Conservation (phyloP, 129 eudicot species). For the Tagetes erecta region DNA sequence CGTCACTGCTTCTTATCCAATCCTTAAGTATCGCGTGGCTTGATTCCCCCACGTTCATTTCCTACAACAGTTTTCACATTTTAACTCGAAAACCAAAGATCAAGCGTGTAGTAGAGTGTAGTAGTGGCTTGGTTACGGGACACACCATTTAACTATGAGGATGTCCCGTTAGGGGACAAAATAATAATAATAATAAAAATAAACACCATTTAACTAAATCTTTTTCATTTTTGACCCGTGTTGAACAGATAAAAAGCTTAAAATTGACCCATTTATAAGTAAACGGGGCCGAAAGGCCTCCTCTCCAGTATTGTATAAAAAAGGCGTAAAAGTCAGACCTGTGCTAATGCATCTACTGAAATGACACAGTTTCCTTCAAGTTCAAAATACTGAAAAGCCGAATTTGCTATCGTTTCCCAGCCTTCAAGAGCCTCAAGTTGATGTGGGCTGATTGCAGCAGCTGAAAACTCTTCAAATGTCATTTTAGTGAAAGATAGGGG, state of each 20-base stretch:
- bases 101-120: neutral
- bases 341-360: conserved; percentile 75
- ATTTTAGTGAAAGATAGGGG: conserved; percentile 61
- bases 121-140: neutral
- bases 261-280: neutral
- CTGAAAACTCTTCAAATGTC: conserved; percentile 92
- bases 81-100: neutral
- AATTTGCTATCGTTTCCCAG: conserved; percentile 72
- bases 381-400: conserved; percentile 74
- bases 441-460: conserved; percentile 76
- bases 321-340: conserved; percentile 40
- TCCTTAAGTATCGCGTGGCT: conserved; percentile 67
- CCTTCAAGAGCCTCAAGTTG: conserved; percentile 92
- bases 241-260: neutral
- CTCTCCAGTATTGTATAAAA: neutral
- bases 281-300: neutral
- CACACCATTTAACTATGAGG: neutral
- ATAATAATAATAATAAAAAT: too few relatives aligned
- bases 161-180: too few relatives aligned
- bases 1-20: conserved; percentile 76
- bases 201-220: neutral
- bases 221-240: neutral
- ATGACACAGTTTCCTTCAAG: conserved; percentile 71
- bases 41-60: conserved; percentile 64
- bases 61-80: conserved; percentile 44